Conservation (phyloP, 2,329 filamentous ascomycete genomes). For the Pseudopithomyces chartarum region DNA sequence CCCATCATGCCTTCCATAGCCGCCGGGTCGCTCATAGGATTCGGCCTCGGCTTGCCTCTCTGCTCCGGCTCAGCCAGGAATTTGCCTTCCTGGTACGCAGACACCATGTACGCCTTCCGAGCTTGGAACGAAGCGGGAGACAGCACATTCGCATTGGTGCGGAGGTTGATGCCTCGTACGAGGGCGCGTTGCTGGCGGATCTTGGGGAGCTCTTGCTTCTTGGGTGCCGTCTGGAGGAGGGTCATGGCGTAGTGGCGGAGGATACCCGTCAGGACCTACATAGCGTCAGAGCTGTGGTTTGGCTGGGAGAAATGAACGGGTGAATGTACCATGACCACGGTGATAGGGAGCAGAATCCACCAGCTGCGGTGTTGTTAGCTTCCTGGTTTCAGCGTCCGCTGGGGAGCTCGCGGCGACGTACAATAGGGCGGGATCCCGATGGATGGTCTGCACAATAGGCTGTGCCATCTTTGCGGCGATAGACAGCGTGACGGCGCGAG, state of each 20-base stretch:
- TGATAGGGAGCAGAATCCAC: constrained; percentile 98
- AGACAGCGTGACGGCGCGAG: constrained; percentile 19
- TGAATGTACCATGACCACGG: constrained; percentile 81
- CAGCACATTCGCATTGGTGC: constrained; percentile 79
- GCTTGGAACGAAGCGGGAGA: constrained; percentile 76
- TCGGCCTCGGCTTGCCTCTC: constrained; percentile 84
- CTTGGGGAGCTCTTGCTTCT: constrained; percentile 74
- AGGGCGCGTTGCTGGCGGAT: constrained; percentile 86
- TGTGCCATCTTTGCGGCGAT: constrained; percentile 70
- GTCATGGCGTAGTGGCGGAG: constrained; percentile 95
- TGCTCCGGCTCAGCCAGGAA: constrained; percentile 89
- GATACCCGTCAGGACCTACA: constrained; percentile 84
- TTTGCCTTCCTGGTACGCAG: constrained; percentile 80
- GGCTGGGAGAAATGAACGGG: neutral
- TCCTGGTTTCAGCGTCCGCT: neutral
- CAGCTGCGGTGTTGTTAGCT: constrained; percentile 66
- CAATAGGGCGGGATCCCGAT: constrained; percentile 98
- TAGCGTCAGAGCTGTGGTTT: constrained; percentile 16
- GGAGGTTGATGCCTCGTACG: constrained; percentile 81
- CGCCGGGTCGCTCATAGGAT: constrained; percentile 92
- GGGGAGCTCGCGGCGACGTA: constrained; percentile 55
- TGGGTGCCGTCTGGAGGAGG: constrained; percentile 84
- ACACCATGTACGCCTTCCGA: constrained; percentile 80
- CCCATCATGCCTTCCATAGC: constrained; percentile 99
- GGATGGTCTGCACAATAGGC: constrained; percentile 89